Percentiles rank a stretch among this genome's conserved stretches.
Conservation (phyloP, 169 alveolate genomes). For the Eimeria acervulina region DNA sequence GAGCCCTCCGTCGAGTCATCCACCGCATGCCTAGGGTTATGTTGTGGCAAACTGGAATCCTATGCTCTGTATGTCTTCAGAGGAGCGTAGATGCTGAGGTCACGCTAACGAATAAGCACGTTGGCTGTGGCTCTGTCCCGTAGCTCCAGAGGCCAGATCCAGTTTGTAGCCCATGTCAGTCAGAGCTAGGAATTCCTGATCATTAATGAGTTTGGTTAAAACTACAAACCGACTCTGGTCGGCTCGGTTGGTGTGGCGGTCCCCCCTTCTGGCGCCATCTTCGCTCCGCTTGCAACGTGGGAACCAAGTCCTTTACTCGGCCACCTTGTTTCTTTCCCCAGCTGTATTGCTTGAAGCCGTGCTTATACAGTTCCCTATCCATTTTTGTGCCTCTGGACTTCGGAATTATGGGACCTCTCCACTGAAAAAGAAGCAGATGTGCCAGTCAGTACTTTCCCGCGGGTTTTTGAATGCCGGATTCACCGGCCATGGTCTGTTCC, state of each 20-base stretch:
- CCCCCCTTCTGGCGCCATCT: background rate
- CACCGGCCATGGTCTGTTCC: too few relatives aligned
- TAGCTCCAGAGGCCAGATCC: background rate
- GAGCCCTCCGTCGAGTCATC: background rate
- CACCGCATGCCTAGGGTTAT: background rate
- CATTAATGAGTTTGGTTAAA: background rate
- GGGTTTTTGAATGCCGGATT: too few relatives aligned
- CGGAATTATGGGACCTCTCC: background rate
- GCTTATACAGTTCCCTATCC: too few relatives aligned
- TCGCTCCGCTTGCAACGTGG: background rate
- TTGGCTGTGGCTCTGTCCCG: background rate
- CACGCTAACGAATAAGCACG: background rate
- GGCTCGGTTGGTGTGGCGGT: background rate
- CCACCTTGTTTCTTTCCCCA: background rate
- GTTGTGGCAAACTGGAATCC: background rate
- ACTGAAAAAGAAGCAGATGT: too few relatives aligned
- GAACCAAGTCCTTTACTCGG: background rate
- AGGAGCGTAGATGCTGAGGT: background rate
- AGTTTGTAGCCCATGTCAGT: background rate
- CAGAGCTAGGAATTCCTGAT: background rate
- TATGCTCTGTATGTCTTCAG: background rate
- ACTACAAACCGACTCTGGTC: background rate
- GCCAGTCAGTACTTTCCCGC: too few relatives aligned
- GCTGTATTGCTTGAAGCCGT: background rate
- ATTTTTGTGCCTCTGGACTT: background rate